Base-by-base conservation (phyloP, 441 rosid genomes). In the Francoa sonchifolia region DNA sequence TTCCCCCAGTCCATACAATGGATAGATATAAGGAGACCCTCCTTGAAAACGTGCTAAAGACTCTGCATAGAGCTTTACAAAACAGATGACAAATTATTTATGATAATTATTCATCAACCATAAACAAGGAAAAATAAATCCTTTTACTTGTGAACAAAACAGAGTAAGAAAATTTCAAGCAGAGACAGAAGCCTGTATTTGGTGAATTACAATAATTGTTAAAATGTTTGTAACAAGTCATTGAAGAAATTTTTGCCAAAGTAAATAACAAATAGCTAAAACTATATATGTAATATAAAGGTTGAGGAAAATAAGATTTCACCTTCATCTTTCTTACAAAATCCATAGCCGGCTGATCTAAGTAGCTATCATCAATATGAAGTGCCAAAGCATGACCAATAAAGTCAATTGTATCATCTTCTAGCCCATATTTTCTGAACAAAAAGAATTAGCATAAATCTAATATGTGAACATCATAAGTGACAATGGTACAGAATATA, bases 321-420 rank as follows among this genome's bases (percentile, higher is more conserved):
- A 79, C 83, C 76, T 75, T 79, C 54, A 75, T 71, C 55, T 68
- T 79, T 55, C 75, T 73, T 40, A 75, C 80, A 50, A 76, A 75
- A 47, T 66, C 72, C 44, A 66, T 56, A 38, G 83, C 88, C 2
- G 88, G 83, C 62, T 71, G 63, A 30, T 73, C 78, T 71, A 79
- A 48, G 66, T 79, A 75, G 43, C 36, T 49, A 39, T 79, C 88
- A n/a, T 76, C 72, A 19, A 47, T 50, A 27, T 75, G 71, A 26
- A 79, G 78, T n/a, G 83, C 88, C 65, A 79, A 59, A 48, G 88
- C 83, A 64, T 79, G 88, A 45, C 83, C 83, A 2, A 79, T 79
- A 35, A 79, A 79, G 61, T 79, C 83, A 30, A 75, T 52, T 9
- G 88, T 79, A 56, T 79, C 72, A 44, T 79, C 88, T 62, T 79